These are phyloP conservation scores for Coemansia sp. DNA, from an alignment of 192 early-diverging fungal species.

Conservation along the genomic window DNA sequence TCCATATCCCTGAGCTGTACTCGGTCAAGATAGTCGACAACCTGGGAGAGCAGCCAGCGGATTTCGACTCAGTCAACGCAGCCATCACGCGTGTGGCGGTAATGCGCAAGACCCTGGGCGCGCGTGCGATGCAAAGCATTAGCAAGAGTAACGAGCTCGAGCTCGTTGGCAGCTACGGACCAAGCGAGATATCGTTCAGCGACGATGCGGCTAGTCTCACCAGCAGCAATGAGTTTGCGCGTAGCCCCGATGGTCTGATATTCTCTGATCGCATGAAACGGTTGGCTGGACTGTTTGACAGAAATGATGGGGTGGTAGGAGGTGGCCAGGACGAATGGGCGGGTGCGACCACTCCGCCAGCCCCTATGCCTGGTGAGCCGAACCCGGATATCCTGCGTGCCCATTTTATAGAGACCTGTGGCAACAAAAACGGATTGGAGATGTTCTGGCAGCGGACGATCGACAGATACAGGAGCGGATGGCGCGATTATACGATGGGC, in stretches of 20 bases:
- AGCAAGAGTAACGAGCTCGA: not conserved
- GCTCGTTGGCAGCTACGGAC: not conserved
- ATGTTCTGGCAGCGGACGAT: conserved; percentile 66
- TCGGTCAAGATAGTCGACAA: conserved; percentile 27
- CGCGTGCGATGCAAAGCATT: not conserved
- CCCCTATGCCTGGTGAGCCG: conserved; percentile 29
- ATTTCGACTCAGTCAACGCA: conserved; percentile 49
- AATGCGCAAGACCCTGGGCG: conserved; percentile 16
- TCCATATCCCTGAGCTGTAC: conserved; percentile 27
- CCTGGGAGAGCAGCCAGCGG: conserved; percentile 26
- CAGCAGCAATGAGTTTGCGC: conserved; percentile 4
- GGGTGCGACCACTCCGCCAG: conserved; percentile 15
- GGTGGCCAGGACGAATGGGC: not conserved
- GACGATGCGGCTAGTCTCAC: not conserved
- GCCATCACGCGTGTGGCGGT: conserved; percentile 40
- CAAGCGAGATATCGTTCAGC: conserved; percentile 2
- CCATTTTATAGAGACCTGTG: conserved; percentile 65
- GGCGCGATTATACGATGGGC: conserved; percentile 20
- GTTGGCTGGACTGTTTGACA: not conserved
- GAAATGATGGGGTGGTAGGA: not conserved
- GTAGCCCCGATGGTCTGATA: not conserved
- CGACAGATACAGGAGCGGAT: conserved; percentile 35
- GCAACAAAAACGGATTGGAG: conserved; percentile 57
- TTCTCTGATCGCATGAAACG: not conserved
- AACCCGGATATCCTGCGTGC: conserved; percentile 62